Evolutionary conservation across 495 filamentous ascomycete genomes (phyloP), one percentile per base, ranked within the genome.

Genomic region (Trichocladium antarcticum): DNA sequence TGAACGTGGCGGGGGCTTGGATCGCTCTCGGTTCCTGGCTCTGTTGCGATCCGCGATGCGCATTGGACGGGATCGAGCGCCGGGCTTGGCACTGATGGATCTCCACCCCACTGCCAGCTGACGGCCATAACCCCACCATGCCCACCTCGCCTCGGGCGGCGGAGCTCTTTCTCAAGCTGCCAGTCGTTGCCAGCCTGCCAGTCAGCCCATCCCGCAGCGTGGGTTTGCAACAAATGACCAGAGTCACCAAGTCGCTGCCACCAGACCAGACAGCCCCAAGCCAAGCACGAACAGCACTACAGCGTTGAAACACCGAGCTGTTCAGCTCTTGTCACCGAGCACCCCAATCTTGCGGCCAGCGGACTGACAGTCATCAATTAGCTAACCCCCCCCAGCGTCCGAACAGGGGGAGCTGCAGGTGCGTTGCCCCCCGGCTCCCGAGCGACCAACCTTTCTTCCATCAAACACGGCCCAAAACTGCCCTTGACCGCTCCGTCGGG

Each of bases 401-500:
- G 4, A 4, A 27, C 24, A 27, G 24, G 24, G 24, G 3, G 24
- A 27, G 24, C 24, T 54, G 41, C 47, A 45, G 35, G 52, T 54
- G 36, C 36, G 47, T 46, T 50, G 17, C 10, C 32, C 17, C 40
- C 24, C 21, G 15, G 15, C 10, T 19, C 43, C 20, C 9, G 34
- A 21, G 20, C 4, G 29, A 19, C 15, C 43, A 3, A 16, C 1
- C 32, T n/a, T 9, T 32, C 34, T 2, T 45, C n/a, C 24, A 28
- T 28, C 16, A 44, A 20, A 20, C 32, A 3, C 19, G 31, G 31
- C 43, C 43, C 29, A 20, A 29, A 16, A 6, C 37, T 31, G 22
- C 20, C 29, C 32, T 55, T 47, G 49, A 56, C 48, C 49, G 53
- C 53, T 42, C 49, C 24, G 19, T 41, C 34, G 49, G 53, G 49